Base-by-base conservation (phyloP, 495 filamentous ascomycete genomes). In the Eremomyces bilateralis region DNA sequence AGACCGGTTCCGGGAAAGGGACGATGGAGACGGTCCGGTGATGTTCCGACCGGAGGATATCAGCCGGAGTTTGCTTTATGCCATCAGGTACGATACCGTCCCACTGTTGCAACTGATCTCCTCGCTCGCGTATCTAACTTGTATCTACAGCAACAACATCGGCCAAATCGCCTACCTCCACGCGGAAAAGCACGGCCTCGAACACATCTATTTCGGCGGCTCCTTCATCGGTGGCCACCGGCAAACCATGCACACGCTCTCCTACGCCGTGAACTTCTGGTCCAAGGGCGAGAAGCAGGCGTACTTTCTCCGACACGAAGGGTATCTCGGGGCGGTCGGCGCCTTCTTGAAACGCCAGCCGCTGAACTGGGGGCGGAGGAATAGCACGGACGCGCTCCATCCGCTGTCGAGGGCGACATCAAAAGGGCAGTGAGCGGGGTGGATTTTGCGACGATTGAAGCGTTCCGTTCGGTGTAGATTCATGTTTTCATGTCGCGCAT, bases 231-330 rank as follows among this genome's bases (percentile, higher is more conserved):
- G 90, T 11, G 85, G 88, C 29, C 88, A 97, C 53, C 70, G 72
- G 8, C 90, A 95, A 53, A 97, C 88, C 12, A 95, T 97, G 76
- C 85, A 92, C 50, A 93, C 88, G 0, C 63, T 97, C 1, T 77
- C 74, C 24, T 95, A 88, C 48, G 88, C 85, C 48, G 95, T 95
- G 57, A 76, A 76, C 36, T 97, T 94, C 57, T 97, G 88, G 88
- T 83, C 76, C 45, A 78, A 85, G 46, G 88, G 90, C 38, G 62
- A 73, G 48, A 92, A 90, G 55, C 77, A 92, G 53, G 85, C 88
- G 5, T 95, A 91, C 54, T 97, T 97, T 50, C 52, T 97, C 28
- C 71, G 90, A 6, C 88, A 97, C 45, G 88, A 97, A 47, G 88
- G 88, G 18, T 97, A 93, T 57, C 63, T 97, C 1, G 88, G 88